These are phyloP conservation scores for Xerocomus spinulosus DNA, from an alignment of 768 basidiomycete genomes.

Conservation along the genomic window DNA sequence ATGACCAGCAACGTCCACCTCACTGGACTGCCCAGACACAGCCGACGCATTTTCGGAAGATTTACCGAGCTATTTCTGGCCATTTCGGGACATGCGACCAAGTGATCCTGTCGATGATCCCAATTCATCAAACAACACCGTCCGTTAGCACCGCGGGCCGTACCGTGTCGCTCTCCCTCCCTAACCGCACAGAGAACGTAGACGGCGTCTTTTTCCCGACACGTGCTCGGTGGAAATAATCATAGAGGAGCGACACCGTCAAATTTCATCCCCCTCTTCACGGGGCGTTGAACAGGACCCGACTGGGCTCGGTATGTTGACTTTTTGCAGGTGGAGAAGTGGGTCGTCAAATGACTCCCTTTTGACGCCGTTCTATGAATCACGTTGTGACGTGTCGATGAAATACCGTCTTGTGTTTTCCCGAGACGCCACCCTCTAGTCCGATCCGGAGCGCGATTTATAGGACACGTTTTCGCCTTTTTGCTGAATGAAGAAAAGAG, in stretches of 20 bases:
- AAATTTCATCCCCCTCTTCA: no score
- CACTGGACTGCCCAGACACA: constrained; percentile 1
- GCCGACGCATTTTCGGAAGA: constrained; percentile 7
- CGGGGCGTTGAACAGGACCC: not conserved
- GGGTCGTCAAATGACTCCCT: not conserved
- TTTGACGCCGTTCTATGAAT: not conserved
- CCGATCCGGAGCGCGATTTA: not conserved
- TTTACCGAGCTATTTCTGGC: constrained; percentile 8
- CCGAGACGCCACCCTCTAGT: not conserved
- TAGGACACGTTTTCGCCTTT: constrained; percentile 4
- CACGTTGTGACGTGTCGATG: constrained; percentile 9
- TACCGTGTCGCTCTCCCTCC: not conserved
- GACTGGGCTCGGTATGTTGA: not conserved
- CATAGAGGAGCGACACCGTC: not conserved
- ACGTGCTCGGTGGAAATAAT: constrained; percentile 13
- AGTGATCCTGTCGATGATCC: constrained; percentile 8
- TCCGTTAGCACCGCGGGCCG: constrained; percentile 3
- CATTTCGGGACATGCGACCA: not conserved
- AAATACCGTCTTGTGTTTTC: not conserved
- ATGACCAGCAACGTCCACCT: no score
- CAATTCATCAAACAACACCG: constrained; percentile 8
- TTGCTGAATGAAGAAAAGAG: not conserved
- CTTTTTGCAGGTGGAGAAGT: not conserved
- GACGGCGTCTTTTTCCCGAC: constrained; percentile 12
- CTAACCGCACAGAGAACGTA: not conserved